Conservation (phyloP, 345 rosid species). For the Cardamine occulta region DNA sequence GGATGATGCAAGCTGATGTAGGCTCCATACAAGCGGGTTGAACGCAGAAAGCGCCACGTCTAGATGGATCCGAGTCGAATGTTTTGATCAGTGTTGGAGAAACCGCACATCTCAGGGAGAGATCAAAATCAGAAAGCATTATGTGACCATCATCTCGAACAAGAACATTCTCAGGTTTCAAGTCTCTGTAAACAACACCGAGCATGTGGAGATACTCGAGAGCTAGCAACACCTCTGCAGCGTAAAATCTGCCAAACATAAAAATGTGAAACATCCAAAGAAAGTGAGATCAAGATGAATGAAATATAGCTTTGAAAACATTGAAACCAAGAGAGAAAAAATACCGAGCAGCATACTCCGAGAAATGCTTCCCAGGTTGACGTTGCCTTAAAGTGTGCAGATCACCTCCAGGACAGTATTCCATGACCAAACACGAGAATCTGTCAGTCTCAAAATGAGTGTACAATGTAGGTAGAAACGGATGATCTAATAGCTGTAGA, state of each 20-base stretch:
- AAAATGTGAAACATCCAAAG: background rate
- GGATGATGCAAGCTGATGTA: constrained; percentile 73
- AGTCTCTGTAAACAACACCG: constrained; percentile 95
- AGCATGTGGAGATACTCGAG: constrained; percentile 99
- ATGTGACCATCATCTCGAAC: constrained; percentile 99
- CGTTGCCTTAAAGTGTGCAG: constrained; percentile 92
- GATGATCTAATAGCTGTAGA: constrained; percentile 94
- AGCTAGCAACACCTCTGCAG: constrained; percentile 93
- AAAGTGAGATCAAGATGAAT: constrained; percentile 7
- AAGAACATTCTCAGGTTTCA: constrained; percentile 97
- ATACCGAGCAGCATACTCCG: constrained; percentile 97
- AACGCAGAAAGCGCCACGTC: constrained; percentile 75
- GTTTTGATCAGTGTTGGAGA: constrained; percentile 83
- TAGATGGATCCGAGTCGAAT: constrained; percentile 73
- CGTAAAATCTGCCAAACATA: constrained; percentile 66
- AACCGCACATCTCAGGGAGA: constrained; percentile 86
- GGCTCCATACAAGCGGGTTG: constrained; percentile 96
- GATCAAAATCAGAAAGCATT: constrained; percentile 99
- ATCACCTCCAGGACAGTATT: constrained; percentile 98
- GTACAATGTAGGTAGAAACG: constrained; percentile 92
- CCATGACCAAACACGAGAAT: constrained; percentile 97
- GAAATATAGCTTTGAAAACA: background rate
- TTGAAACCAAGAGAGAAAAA: constrained; percentile 28
- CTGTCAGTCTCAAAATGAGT: constrained; percentile 97
- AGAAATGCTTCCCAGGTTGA: constrained; percentile 95